Base-by-base conservation (phyloP, 495 filamentous ascomycete species). In the Penicillium lividum region DNA sequence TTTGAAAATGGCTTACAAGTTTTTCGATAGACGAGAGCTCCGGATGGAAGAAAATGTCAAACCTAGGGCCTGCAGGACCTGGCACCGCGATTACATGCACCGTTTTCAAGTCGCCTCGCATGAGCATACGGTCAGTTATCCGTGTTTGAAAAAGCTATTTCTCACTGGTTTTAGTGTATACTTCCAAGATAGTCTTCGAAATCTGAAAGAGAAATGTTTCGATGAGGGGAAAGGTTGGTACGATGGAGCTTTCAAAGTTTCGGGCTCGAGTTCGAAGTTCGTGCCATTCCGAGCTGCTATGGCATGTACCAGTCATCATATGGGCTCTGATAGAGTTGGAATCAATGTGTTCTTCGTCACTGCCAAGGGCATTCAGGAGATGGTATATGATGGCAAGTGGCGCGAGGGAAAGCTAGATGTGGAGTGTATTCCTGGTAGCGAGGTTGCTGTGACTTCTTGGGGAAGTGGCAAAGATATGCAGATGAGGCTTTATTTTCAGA, bases 211-310 rank as follows among this genome's bases (percentile, higher is more conserved):
- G 34, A 57, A 53, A 43, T 54, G 52, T 45, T 58, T 53, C 29
- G 63, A 66, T 31, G 15, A 36, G 6, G 44, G 56, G n/a, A 53
- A 31, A 13, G 60, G 63, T 43, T 66, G 64, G 64, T 66, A 66
- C 29, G 51, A 53, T 10, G 60, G 57, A n/a, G 5, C 4, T 31
- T 42, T 45, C 18, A 52, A 51, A 33, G 31, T 57, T n/a, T 43
- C 49, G 4, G 49, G 34, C 22, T 43, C 49, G 7, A 53, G 29
- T 4, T 47, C 57, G 10, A 40, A 40, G 2, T 48, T 48, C 30
- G 25, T 53, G 22, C 25, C 36, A 1, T 29, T 29, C 1, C 51
- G 64, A 22, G 51, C 55, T 1, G 45, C 53, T 1, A 22, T 66
- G n/a, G 57, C 60, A 10, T 62, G 57, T 4, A 66, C 64, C 11